A percentile compares a stretch with the other conserved stretches of the same genome.
These are phyloP conservation scores for Stagonosporopsis vannaccii DNA, from an alignment of 2,329 filamentous ascomycete species.

Conservation along the genomic window DNA sequence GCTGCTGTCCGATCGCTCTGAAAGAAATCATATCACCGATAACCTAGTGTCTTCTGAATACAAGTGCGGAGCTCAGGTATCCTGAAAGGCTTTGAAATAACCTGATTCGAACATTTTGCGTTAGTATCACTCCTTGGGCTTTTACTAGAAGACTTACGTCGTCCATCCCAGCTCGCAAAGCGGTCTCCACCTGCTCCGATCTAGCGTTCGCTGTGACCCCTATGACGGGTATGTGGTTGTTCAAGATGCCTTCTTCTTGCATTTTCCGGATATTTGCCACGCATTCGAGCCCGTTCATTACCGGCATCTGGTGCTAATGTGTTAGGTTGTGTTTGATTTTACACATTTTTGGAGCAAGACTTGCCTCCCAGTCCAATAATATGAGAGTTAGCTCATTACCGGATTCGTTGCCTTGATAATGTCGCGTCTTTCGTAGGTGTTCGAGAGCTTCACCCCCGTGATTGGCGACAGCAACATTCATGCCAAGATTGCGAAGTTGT, in stretches of 20 bases:
- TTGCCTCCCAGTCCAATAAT: slow-evolving; percentile 41
- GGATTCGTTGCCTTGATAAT: slow-evolving; percentile 22
- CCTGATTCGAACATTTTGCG: too few species aligned
- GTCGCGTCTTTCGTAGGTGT: slow-evolving; percentile 39
- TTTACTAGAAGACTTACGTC: too few species aligned
- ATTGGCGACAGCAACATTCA: slow-evolving; percentile 48
- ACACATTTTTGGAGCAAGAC: too few species aligned
- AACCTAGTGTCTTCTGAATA: slow-evolving; percentile 28
- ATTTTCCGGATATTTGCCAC: slow-evolving; percentile 37
- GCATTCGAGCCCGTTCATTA: slow-evolving; percentile 42
- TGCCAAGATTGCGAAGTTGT: slow-evolving; percentile 48
- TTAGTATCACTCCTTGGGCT: too few species aligned
- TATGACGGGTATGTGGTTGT: slow-evolving; percentile 40
- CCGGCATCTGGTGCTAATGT: slow-evolving; percentile 29
- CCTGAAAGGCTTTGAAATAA: slow-evolving; percentile 78
- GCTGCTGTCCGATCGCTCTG: too few species aligned
- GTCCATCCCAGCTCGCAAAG: slow-evolving; percentile 45
- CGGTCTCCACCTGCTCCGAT: slow-evolving; percentile 39
- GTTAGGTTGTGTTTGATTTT: neutral
- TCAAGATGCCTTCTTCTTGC: slow-evolving; percentile 28
- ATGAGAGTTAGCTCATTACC: slow-evolving; percentile 32
- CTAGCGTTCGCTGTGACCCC: slow-evolving; percentile 48
- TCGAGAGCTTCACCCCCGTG: slow-evolving; percentile 50
- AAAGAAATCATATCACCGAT: too few species aligned
- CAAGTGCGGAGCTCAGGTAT: slow-evolving; percentile 36